Conservation (phyloP, 768 basidiomycete species). For the Megacollybia marginata region DNA sequence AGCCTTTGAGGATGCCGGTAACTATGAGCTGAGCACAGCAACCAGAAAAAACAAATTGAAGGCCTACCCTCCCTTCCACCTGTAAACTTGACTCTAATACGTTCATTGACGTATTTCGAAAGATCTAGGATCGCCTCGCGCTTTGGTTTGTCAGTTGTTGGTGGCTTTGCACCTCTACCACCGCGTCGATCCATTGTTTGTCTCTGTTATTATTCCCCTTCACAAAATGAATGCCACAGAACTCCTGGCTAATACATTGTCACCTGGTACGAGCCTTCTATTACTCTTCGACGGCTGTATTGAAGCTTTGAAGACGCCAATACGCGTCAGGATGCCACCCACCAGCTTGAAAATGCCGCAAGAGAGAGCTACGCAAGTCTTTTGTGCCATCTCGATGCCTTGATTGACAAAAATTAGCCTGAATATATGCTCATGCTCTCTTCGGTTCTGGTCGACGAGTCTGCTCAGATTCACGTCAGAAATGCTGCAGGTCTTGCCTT, state of each 20-base stretch:
- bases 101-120: conserved; percentile 87
- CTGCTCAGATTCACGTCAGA: conserved; percentile 61
- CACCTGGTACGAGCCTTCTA: conserved; percentile 52
- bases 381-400: conserved; percentile 9
- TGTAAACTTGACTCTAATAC: conserved; percentile 95
- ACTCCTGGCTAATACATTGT: conserved; percentile 89
- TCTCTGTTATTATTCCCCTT: background rate
- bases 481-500: conserved; percentile 96
- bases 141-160: conserved; percentile 68
- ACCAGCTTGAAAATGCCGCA: conserved; percentile 81
- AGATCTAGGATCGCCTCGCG: conserved; percentile 95
- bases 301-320: conserved; percentile 53
- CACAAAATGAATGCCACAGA: conserved; percentile 83
- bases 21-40: conserved; percentile 40
- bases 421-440: conserved; percentile 92
- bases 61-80: conserved; percentile 88
- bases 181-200: background rate
- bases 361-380: conserved; percentile 81
- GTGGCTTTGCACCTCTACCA: conserved; percentile 9
- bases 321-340: conserved; percentile 88
- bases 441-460: conserved; percentile 75
- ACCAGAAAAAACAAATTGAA: background rate
- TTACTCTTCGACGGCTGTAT: conserved; percentile 15
- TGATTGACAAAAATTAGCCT: conserved; percentile 43
- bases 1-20: conserved; percentile 89